Conservation (phyloP, 345 rosid species). For the Citrus reticulata region DNA sequence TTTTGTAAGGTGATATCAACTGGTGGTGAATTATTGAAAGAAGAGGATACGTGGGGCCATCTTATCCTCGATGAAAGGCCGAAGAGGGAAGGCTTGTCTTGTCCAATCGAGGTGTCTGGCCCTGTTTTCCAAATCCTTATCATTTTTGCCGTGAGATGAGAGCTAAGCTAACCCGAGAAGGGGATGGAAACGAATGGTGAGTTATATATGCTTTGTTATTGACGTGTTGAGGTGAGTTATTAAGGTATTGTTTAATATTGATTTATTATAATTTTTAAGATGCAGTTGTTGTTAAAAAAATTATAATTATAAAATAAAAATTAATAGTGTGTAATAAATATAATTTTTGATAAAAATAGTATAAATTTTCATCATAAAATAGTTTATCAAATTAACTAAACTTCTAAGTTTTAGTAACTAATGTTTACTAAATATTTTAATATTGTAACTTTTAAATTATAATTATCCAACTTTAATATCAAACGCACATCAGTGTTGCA, state of each 20-base stretch:
- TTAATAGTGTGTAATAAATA: no score
- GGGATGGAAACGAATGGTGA: background rate
- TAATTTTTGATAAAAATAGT: no score
- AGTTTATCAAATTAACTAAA: no score
- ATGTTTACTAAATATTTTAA: no score
- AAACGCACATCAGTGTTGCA: background rate
- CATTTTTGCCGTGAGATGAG: background rate
- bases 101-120: constrained; percentile 21
- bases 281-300: no score
- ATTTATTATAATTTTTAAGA: no score
- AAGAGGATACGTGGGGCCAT: constrained; percentile 18
- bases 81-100: constrained; percentile 3
- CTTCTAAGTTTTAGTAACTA: no score
- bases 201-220: background rate
- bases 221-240: no score
- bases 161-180: background rate
- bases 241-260: no score
- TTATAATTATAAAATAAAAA: no score
- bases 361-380: no score
- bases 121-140: constrained; percentile 22
- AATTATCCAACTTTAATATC: accelerated
- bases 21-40: background rate
- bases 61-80: constrained; percentile 38
- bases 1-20: background rate
- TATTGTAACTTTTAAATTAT: accelerated